Base-by-base conservation (phyloP, 1,284 basidiomycete genomes). In the Kwoniella shivajii region DNA sequence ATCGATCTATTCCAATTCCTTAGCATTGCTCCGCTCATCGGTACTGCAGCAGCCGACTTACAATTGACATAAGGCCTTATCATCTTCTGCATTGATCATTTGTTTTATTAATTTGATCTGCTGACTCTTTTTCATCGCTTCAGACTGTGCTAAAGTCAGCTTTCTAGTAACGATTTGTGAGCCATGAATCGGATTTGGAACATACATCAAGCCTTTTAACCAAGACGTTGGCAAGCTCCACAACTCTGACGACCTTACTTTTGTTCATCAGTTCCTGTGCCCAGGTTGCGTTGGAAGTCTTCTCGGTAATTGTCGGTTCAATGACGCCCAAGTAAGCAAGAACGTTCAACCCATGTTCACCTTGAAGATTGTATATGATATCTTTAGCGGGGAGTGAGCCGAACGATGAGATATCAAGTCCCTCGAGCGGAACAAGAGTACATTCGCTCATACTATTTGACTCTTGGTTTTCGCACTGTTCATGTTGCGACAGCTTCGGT, bases 31-130 rank as follows among this genome's bases (percentile, higher is more conserved):
- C 10, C 20, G 6, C n/a, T n/a, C 54, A 37, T 22, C 18, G 33
- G 24, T 41, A 18, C 34, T n/a, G 18, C 7, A 26, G 11, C 27
- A 4, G 10, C 24, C 3, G 34, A 56, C 66, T 61, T 37, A 66
- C 66, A 68, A 31, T 39, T 60, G 33, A 51, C 60, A 63, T 22
- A 66, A 37, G 22, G 59, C 60, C 26, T 57, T 53, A n/a, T 63
- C 56, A 27, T 66, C 63, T 41, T 68, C 64, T 1, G 39, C 20
- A 42, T 60, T 59, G n/a, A 63, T 56, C 30, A 68, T 16, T 6
- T 56, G 59, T 20, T 51, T 43, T 26, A 61, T 55, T 5, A 66
- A 39, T 33, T 60, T 66, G 18, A 63, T 13, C 31, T 59, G 59
- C 26, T 58, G 36, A 48, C 60, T 65, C 41, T 57, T 37, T 29